phyloP scores from a whole-genome alignment of 306 rosid genomes.

The Amphicarpaea edgeworthii region DNA sequence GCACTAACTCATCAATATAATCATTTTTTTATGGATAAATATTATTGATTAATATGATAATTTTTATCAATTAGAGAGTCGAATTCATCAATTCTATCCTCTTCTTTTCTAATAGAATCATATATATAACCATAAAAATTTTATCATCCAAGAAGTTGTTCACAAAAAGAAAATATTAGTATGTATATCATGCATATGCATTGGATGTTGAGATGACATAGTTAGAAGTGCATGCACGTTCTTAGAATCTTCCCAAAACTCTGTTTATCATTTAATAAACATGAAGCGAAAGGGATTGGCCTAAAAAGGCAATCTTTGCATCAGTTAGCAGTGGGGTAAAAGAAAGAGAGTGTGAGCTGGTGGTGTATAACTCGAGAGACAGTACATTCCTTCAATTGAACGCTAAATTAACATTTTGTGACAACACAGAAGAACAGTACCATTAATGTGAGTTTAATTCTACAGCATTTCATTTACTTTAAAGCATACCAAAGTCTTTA shows the following conservation, averaged over 20 bases:
- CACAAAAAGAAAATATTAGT: not conserved
- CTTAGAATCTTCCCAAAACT: conserved; percentile 63
- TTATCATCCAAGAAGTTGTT: conserved; percentile 16
- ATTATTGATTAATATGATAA: no score
- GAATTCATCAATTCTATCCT: no score
- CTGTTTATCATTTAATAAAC: conserved; percentile 45
- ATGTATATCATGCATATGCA: conserved; percentile 39
- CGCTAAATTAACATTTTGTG: conserved; percentile 48
- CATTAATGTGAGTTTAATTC: not conserved
- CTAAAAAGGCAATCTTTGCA: conserved; percentile 35
- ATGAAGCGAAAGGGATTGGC: conserved; percentile 43
- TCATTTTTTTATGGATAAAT: no score
- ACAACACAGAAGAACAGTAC: not conserved
- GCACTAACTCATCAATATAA: conserved; percentile 16
- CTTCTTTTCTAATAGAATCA: no score
- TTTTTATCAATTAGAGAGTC: no score
- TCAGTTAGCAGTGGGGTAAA: conserved; percentile 42
- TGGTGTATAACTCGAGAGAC: conserved; percentile 47
- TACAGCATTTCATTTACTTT: not conserved
- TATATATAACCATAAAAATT: not conserved
- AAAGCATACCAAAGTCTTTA: not conserved
- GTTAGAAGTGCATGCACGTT: conserved; percentile 45
- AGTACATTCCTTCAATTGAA: conserved; percentile 42
- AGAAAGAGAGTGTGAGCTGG: conserved; percentile 42
- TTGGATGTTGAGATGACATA: conserved; percentile 47